These are phyloP conservation scores for Pichia cabralensis DNA, from an alignment of 805 yeast species.

Conservation along the genomic window DNA sequence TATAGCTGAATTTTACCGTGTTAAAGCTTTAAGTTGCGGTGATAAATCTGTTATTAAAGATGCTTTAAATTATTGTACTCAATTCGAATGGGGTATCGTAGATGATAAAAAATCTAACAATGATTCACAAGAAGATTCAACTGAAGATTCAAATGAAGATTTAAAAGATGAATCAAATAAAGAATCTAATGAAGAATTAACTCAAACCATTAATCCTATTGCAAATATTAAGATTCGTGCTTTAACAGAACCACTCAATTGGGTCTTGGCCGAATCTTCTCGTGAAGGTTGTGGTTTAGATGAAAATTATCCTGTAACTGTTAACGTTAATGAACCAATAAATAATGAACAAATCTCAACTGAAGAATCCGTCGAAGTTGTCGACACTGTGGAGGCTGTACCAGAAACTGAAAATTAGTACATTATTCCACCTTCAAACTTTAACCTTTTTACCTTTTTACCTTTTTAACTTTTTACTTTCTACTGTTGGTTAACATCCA, in stretches of 20 bases:
- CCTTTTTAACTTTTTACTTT: too few species aligned
- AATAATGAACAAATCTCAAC: too few species aligned
- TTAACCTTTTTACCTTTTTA: too few species aligned
- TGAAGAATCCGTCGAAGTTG: too few species aligned
- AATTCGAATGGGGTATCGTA: slow-evolving; percentile 29
- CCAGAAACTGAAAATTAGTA: too few species aligned
- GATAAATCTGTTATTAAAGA: slow-evolving; percentile 42
- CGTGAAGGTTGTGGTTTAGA: slow-evolving; percentile 39
- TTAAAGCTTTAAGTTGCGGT: slow-evolving; percentile 54
- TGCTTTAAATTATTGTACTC: slow-evolving; percentile 43
- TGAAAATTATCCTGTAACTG: slow-evolving; percentile 7
- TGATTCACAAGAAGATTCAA: too few species aligned
- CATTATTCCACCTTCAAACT: too few species aligned
- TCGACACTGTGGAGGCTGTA: too few species aligned
- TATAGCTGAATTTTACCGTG: slow-evolving; percentile 66
- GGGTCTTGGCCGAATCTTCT: slow-evolving; percentile 55
- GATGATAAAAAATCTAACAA: slow-evolving; percentile 23
- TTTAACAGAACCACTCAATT: slow-evolving; percentile 44
- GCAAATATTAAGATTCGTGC: slow-evolving; percentile 43
- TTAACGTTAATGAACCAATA: too few species aligned
- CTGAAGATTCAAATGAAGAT: too few species aligned
- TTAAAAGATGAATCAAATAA: too few species aligned
- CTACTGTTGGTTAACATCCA: too few species aligned
- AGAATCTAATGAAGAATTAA: slow-evolving; percentile 26
- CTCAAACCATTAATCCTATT: background rate